These are phyloP conservation scores for Fusarium sp. DNA, from an alignment of 2,329 filamentous ascomycete species.

Conservation along the genomic window DNA sequence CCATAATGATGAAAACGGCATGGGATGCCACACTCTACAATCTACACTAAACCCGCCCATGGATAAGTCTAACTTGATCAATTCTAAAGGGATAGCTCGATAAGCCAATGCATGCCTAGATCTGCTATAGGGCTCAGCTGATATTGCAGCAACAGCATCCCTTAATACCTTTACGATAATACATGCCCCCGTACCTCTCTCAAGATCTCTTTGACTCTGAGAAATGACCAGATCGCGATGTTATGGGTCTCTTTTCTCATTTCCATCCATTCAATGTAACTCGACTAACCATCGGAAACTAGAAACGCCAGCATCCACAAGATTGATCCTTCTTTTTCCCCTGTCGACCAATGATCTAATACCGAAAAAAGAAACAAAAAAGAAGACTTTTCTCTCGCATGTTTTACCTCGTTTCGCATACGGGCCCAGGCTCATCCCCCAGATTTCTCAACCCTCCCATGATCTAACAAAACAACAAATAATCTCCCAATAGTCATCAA, in stretches of 20 bases:
- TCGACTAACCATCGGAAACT: constrained; percentile 18
- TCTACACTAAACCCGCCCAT: constrained; percentile 23
- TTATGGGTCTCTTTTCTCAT: constrained; percentile 13
- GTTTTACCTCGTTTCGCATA: constrained; percentile 26
- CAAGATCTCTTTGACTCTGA: neutral
- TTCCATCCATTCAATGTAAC: constrained; percentile 9
- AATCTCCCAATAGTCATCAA: constrained; percentile 13
- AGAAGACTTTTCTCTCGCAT: constrained; percentile 20
- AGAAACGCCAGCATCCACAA: constrained; percentile 30
- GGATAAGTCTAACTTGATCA: constrained; percentile 6
- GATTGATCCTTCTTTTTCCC: constrained; percentile 25
- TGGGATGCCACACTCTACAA: constrained; percentile 19
- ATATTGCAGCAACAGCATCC: constrained; percentile 2
- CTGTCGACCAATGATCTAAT: constrained; percentile 25
- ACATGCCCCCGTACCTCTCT: neutral
- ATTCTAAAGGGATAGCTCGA: neutral
- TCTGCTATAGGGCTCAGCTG: constrained; percentile 18
- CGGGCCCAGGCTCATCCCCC: constrained; percentile 9
- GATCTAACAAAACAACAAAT: constrained; percentile 2
- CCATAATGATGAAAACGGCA: neutral
- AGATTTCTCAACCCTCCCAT: constrained; percentile 28
- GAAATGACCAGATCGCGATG: constrained; percentile 26
- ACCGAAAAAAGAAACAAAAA: constrained; percentile 27
- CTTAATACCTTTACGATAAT: neutral
- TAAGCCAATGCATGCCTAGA: constrained; percentile 20